Base-by-base conservation (phyloP, 192 early-diverging fungal species). In the Backusella liffmaniae region DNA sequence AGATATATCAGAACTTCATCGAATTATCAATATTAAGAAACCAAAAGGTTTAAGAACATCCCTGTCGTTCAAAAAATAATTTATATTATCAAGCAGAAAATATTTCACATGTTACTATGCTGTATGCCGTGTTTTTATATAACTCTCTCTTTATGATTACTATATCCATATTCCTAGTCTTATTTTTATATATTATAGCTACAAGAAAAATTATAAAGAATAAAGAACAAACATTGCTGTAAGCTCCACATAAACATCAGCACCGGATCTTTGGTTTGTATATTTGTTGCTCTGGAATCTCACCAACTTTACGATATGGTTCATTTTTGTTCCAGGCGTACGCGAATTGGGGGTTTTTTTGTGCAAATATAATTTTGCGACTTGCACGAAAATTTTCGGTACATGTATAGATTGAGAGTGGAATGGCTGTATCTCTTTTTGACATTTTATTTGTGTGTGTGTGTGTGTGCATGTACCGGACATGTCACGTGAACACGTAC, bases 311-410 rank as follows among this genome's bases (percentile, higher is more conserved):
- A 67, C 4, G 16, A 67, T 39, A 39, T 36, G 36, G 36, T 67
- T 67, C 30, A 67, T 67, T 34, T 67, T 67, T 67, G 16, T 68
- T 68, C n/a, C 36, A 36, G 67, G 67, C 35, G 34, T 68, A 15
- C 36, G 67, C 67, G 34, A 68, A 68, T 68, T 67, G n/a, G n/a
- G n/a, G 66, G 66, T 67, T 67, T 67, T 67, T 67, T 67, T 67
- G 34, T 34, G 66, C 35, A 15, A 67, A 67, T 67, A 67, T 34
- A 16, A 34, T 67, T 30, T 66, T 66, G 49, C 49, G 49, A 51
- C 18, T 51, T 51, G 49, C 15, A 51, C 49, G 49, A 51, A 51
- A 51, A 6, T 51, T 51, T n/a, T 51, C 49, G 16, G 49, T 51
- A 51, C 15, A 51, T 51, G 49, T 51, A 51, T n/a, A 51, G 49